These are phyloP conservation scores for Podaxis pistillaris DNA, from an alignment of 768 basidiomycete genomes.

Conservation along the genomic window DNA sequence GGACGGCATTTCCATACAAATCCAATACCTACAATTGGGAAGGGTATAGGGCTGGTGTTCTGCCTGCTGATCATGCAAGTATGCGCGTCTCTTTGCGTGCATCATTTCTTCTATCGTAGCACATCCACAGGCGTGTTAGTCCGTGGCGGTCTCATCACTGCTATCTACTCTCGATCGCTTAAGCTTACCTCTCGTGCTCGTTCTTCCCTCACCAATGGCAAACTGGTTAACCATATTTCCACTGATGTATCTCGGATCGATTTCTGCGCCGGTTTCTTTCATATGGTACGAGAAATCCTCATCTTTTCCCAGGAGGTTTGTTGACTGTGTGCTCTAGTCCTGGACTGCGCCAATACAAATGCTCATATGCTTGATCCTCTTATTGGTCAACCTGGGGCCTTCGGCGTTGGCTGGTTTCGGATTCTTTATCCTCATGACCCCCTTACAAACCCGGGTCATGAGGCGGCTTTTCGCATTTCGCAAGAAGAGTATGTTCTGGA, in stretches of 20 bases:
- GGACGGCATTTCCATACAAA: conserved; percentile 38
- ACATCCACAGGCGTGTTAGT: conserved; percentile 76
- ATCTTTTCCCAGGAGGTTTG: neutral
- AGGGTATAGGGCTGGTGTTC: conserved; percentile 75
- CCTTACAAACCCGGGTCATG: conserved; percentile 73
- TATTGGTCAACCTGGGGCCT: conserved; percentile 71
- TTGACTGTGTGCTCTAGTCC: conserved; percentile 28
- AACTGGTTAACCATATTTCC: conserved; percentile 91
- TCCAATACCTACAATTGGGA: conserved; percentile 39
- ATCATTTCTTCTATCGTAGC: conserved; percentile 84
- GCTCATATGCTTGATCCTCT: conserved; percentile 69
- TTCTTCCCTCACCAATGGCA: conserved; percentile 79
- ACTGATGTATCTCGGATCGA: conserved; percentile 91
- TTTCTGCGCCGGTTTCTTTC: conserved; percentile 79
- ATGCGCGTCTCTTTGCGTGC: conserved; percentile 60
- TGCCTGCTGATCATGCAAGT: conserved; percentile 68
- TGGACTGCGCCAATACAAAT: conserved; percentile 81
- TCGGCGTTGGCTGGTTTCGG: conserved; percentile 54
- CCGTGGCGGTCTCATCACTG: conserved; percentile 83
- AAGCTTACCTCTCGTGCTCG: conserved; percentile 77
- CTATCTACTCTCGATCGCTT: conserved; percentile 79
- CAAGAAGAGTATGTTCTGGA: conserved; percentile 80
- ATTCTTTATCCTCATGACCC: conserved; percentile 68
- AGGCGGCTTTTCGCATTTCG: conserved; percentile 68
- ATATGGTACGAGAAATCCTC: conserved; percentile 45